Evolutionary conservation across 495 filamentous ascomycete species (phyloP), one percentile per base, ranked within the genome.

Genomic region (Amniculicola lignicola): DNA sequence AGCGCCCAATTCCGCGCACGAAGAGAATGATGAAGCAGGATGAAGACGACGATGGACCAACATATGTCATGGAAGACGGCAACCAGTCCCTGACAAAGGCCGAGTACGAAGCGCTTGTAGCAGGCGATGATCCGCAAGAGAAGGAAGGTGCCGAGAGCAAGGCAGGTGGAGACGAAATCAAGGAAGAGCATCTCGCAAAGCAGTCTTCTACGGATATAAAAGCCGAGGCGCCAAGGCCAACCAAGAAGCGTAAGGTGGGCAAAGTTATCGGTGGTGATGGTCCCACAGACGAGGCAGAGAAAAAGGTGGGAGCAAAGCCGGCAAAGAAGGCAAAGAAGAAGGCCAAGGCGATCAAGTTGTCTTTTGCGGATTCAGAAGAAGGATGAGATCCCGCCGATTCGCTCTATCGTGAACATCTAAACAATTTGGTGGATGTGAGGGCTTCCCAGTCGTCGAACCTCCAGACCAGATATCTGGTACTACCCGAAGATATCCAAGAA

Each of bases 61-160:
- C 74, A 1, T 77, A 76, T 51, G 72, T 78, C n/a, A 48, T 76
- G 15, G 75, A 77, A 33, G 75, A 73, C 25, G 71, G 61, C 48
- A 72, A 71, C 22, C 61, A 74, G 33, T 69, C 67, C 1, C 52
- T 78, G 19, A 67, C 70, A 14, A 71, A 67, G 59, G 68, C 63
- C 22, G 73, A 77, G 41, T 73, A 73, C 42, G 69, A 75, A 22
- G 67, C 72, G 2, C 59, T 78, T 49, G 33, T 57, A 12, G 49
- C 47, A 5, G 61, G 54, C 23, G 62, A 69, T 36, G 48, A 57
- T 12, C 28, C 45, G 5, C 22, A 63, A 16, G 27, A 45, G 7
- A 16, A 38, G 14, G 10, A 5, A 18, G 16, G 11, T n/a, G 37
- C 15, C 18, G 37, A 2, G 28, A 28, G 9, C 19, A 40, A 16